Evolutionary conservation across 345 rosid genomes (phyloP), one percentile per base, ranked within the genome.

Genomic region (Pseudoturritis turrita): DNA sequence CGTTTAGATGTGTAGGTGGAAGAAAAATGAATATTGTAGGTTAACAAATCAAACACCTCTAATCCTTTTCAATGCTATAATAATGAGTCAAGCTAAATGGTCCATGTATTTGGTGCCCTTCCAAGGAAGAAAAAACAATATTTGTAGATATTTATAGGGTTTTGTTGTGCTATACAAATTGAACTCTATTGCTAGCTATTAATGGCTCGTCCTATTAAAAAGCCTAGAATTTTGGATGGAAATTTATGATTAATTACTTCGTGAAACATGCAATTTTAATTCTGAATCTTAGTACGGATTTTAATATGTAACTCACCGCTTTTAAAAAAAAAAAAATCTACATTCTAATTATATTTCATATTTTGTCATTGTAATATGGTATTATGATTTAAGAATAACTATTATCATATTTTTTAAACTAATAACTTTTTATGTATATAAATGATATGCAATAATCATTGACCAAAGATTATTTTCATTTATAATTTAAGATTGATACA

Each of bases 31-130:
- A 49, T 2, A 2, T 35, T 13, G 57, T 53, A 52, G 62, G 69
- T 75, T 61, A 68, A 50, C 74, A 60, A 59, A 75, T 22, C 69
- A 51, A 52, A 68, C 68, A 50, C 18, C 33, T 67, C 26, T 18
- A 39, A n/a, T 18, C 1, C 19, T 40, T 52, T n/a, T 21, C 7
- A 3, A 14, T 28, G 15, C 1, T 67, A 40, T 50, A 57, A 57
- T 49, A 50, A 66, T 46, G 40, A 65, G 37, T 29, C 36, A 51
- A 50, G 11, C 40, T 13, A 8, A 46, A 59, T 67, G 26, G 73
- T 74, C 68, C 73, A 41, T 4, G 23, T 50, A 31, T 59, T 67
- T 51, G 63, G 63, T 75, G 15, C 21, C 68, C 40, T 9, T 59
- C 68, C 56, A 41, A 26, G 12, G 63, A 44, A 18, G n/a, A 33